Base-by-base conservation (phyloP, 176 grass and related monocot genomes). In the Triticum monococcum region DNA sequence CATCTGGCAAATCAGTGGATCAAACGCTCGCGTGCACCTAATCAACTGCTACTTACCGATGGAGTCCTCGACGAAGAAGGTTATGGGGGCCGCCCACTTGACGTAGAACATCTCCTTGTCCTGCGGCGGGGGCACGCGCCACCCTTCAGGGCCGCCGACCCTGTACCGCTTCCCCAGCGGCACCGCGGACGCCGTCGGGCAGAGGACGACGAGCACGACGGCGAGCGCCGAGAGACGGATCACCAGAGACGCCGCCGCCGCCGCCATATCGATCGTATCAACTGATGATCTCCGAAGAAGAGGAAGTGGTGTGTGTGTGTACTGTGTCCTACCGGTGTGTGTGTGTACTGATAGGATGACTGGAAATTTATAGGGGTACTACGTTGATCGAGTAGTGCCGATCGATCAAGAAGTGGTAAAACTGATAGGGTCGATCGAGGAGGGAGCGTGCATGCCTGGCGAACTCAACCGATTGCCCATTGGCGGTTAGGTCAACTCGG, bases 141-240 rank as follows among this genome's bases (percentile, higher is more conserved):
- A 98, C 68, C 96, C 93, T 3, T 84, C 91, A 17, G 83, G 13
- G 18, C 92, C 93, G 14, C 96, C 96, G 7, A 95, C 96, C 61
- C 71, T 93, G 86, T 91, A 95, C 33, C 48, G 70, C 45, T 11
- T 81, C 26, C 28, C 63, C 5, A 25, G 32, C 5, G 20, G 26
- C 46, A 20, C n/a, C 11, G 12, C 10, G 48, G 4, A 20, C 17
- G 70, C 4, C 22, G 61, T 41, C 43, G 62, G 48, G 40, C 12
- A 28, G 64, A 46, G 12, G 60, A 36, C 4, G 64, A 31, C 2
- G 24, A n/a, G 23, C 66, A 36, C 18, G 71, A 26, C 7, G 35
- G 30, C 16, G 5, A 35, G 46, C 20, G 38, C 57, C 1, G 10
- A 28, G 84, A 64, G 10, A 7, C 71, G 9, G 80, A 64, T 43